Evolutionary conservation across 768 basidiomycete species (phyloP).

Genomic region (Xerocomus brunneocitrinus): DNA sequence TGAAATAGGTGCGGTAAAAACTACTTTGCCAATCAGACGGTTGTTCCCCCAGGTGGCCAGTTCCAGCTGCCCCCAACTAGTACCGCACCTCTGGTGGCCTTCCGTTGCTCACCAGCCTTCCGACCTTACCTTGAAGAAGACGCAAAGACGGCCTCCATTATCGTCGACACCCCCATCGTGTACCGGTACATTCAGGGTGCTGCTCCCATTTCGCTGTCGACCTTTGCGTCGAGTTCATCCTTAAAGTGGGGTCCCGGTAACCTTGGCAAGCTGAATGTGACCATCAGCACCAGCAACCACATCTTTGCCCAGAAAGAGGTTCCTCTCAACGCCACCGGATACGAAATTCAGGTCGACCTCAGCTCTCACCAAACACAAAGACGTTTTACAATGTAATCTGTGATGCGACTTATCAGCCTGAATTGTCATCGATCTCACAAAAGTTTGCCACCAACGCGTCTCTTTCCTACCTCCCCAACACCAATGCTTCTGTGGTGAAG

Average conservation of each 20-base stretch:
- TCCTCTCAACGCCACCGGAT: constrained; percentile 36
- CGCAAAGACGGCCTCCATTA: constrained; percentile 16
- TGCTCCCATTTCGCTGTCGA: constrained; percentile 25
- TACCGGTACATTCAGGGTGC: constrained; percentile 34
- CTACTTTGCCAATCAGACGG: constrained; percentile 37
- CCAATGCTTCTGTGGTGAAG: constrained; percentile 40
- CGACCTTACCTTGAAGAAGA: constrained; percentile 47
- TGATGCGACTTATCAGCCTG: constrained; percentile 24
- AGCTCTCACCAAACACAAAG: constrained; percentile 25
- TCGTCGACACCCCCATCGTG: constrained; percentile 39
- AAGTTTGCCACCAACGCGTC: constrained; percentile 29
- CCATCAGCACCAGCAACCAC: constrained; percentile 28
- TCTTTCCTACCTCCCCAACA: constrained; percentile 40
- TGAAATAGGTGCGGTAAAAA: constrained; percentile 47
- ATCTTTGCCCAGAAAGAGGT: constrained; percentile 25
- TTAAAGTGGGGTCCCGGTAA: neutral
- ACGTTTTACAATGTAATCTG: constrained; percentile 33
- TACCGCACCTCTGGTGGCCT: constrained; percentile 36
- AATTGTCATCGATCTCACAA: constrained; percentile 15
- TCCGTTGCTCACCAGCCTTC: constrained; percentile 45
- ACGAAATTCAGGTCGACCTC: constrained; percentile 34
- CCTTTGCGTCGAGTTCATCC: neutral
- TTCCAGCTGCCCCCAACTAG: constrained; percentile 37
- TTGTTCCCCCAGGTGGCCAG: constrained; percentile 43
- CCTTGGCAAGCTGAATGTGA: constrained; percentile 22